Evolutionary conservation across 1,139 yeast genomes (phyloP).

Genomic region (Yamadazyma atlantica): DNA sequence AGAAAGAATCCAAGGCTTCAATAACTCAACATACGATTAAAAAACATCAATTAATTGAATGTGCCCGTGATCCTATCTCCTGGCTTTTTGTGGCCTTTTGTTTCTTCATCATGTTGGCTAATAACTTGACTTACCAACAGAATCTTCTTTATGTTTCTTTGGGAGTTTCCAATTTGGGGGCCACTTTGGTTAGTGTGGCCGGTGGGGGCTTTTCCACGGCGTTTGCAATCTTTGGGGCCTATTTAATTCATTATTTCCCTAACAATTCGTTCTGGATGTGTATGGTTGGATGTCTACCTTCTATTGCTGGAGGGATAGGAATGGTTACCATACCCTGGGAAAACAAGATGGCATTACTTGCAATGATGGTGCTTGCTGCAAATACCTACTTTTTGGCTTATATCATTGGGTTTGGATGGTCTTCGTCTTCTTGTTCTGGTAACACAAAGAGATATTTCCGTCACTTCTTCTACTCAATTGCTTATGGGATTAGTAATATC

Average conservation of each 20-base stretch:
- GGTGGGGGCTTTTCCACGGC: conserved; percentile 33
- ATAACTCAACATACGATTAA: conserved; percentile 48
- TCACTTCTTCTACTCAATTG: conserved; percentile 19
- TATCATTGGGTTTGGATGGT: conserved; percentile 21
- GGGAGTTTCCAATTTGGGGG: conserved; percentile 37
- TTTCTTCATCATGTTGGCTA: conserved; percentile 42
- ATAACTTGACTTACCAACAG: conserved; percentile 45
- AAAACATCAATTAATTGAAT: conserved; percentile 40
- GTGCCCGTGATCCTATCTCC: conserved; percentile 44
- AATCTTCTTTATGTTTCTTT: conserved; percentile 33
- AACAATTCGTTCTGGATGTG: conserved; percentile 19
- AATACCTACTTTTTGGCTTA: conserved; percentile 17
- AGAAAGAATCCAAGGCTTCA: conserved; percentile 36
- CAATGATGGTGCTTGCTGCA: conserved; percentile 20
- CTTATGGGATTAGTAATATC: conserved; percentile 21
- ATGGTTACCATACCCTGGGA: conserved; percentile 22
- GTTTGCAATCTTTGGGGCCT: conserved; percentile 5
- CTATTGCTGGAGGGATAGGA: conserved; percentile 40
- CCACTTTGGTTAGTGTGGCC: conserved; percentile 53
- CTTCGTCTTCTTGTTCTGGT: conserved; percentile 21
- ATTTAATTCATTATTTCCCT: conserved; percentile 10
- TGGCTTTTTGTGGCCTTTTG: conserved; percentile 40
- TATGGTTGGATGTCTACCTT: conserved; percentile 23
- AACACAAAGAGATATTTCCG: conserved; percentile 23
- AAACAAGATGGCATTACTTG: conserved; percentile 34